Evolutionary conservation across 352 stramenopile genomes (phyloP).

Genomic region (Thalassiosira mediterranea): DNA sequence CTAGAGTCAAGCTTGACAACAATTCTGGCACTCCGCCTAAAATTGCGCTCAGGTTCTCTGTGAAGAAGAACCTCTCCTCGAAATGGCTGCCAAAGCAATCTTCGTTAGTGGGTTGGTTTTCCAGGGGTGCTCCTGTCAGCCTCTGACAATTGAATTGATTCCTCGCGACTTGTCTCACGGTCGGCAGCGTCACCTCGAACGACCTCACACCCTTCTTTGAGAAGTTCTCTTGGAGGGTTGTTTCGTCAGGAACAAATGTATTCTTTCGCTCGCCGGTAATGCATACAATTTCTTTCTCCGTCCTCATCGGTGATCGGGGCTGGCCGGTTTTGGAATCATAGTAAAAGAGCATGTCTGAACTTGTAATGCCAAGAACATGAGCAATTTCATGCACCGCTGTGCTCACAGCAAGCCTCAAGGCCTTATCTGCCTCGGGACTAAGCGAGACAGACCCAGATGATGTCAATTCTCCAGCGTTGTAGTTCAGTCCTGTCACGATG

Average conservation of each 20-base stretch:
- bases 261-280: conserved; percentile 21
- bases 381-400: conserved; percentile 37
- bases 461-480: too few species aligned
- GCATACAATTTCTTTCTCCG: conserved; percentile 32
- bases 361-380: conserved; percentile 42
- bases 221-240: conserved; percentile 23
- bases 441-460: neutral
- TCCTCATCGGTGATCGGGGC: conserved; percentile 13
- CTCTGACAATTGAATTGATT: conserved; percentile 51
- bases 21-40: conserved; percentile 19
- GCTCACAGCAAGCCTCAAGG: conserved; percentile 20
- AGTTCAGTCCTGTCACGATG: too few species aligned
- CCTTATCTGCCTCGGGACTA: conserved; percentile 20
- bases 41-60: conserved; percentile 24
- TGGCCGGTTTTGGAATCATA: conserved; percentile 33
- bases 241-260: conserved; percentile 26
- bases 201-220: conserved; percentile 15
- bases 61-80: conserved; percentile 32
- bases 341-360: conserved; percentile 34
- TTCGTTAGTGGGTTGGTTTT: conserved; percentile 36
- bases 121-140: conserved; percentile 19
- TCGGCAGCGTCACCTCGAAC: conserved; percentile 40
- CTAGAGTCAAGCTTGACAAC: conserved; percentile 27
- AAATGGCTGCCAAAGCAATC: conserved; percentile 45
- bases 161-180: conserved; percentile 28